Conservation (phyloP, 78 protist genomes). For the Tieghemostelium lacteum region DNA sequence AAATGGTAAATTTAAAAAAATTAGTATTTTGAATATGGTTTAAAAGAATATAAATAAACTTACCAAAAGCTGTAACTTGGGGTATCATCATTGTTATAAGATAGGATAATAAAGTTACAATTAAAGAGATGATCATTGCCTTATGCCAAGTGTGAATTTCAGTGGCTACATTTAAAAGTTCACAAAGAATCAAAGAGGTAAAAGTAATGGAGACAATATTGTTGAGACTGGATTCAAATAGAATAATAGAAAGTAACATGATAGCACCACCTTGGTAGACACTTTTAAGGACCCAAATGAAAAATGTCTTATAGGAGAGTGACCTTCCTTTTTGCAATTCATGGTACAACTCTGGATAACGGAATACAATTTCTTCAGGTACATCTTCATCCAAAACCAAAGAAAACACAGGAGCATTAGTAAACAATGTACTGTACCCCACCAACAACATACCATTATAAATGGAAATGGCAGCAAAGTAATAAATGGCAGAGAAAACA, state of each 20-base stretch:
- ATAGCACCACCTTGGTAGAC: constrained; percentile 96
- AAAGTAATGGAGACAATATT: constrained; percentile 95
- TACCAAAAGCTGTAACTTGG: constrained; percentile 76
- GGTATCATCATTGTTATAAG: constrained; percentile 84
- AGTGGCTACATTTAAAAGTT: constrained; percentile 92
- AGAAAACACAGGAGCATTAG: constrained; percentile 96
- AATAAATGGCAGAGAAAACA: constrained; percentile 95
- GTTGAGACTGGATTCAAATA: constrained; percentile 89
- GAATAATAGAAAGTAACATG: constrained; percentile 90
- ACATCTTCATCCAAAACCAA: constrained; percentile 95
- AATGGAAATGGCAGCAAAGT: constrained; percentile 93
- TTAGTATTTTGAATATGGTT: too few species aligned
- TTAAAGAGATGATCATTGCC: constrained; percentile 75
- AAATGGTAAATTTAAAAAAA: neutral
- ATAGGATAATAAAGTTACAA: constrained; percentile 77
- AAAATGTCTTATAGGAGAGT: constrained; percentile 91
- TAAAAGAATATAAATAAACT: constrained; percentile 1
- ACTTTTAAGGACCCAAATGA: constrained; percentile 90
- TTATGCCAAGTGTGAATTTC: constrained; percentile 90
- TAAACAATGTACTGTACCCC: constrained; percentile 95
- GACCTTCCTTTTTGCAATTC: constrained; percentile 96
- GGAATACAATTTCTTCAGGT: constrained; percentile 71
- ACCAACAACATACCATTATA: constrained; percentile 91
- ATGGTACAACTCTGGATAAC: constrained; percentile 96
- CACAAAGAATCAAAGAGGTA: constrained; percentile 97